Base-by-base conservation (phyloP, 345 rosid species). In the Lumnitzera littorea region DNA sequence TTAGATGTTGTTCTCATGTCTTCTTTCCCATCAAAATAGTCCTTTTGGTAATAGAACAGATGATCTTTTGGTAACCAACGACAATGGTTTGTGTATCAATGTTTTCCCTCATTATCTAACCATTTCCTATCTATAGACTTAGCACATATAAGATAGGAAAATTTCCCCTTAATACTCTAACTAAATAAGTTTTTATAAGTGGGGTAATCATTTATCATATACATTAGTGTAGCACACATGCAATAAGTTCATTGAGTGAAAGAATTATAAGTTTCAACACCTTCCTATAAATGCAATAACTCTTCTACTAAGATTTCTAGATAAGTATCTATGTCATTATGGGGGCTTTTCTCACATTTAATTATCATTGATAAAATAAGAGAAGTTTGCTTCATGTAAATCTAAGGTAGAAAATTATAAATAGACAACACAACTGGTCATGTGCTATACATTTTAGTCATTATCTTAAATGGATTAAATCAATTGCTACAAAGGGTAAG, bases 251-350 rank as follows among this genome's bases (percentile, higher is more conserved):
- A 0, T 43, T 25, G 1, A 49, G 0, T 11, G 8, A 0, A 27
- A 3, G 17, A n/a, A 66, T 66, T 12, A 65, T 15, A 23, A 55
- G 68, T 41, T 20, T 56, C 55, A 2, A 56, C 62, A 57, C 55
- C 68, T 24, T 51, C 48, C 15, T 20, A 52, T 56, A 53, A 60
- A 0, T 47, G 68, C 4, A 55, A n/a, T 12, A 13, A 9, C 1
- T n/a, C 16, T 6, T 53, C 43, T 1, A 36, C 41, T 13, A 65
- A 50, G 2, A 15, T n/a, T n/a, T n/a, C n/a, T n/a, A n/a, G n/a
- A n/a, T n/a, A n/a, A n/a, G n/a, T n/a, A n/a, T n/a, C n/a, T n/a
- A n/a, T n/a, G n/a, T n/a, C n/a, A n/a, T n/a, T n/a, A n/a, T n/a
- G n/a, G n/a, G n/a, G n/a, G n/a, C n/a, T n/a, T n/a, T n/a, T n/a